A percentile compares a stretch with the other conserved stretches of the same genome.
These are phyloP conservation scores for Jimgerdemannia lactiflua DNA, from an alignment of 192 early-diverging fungal genomes.

Conservation along the genomic window DNA sequence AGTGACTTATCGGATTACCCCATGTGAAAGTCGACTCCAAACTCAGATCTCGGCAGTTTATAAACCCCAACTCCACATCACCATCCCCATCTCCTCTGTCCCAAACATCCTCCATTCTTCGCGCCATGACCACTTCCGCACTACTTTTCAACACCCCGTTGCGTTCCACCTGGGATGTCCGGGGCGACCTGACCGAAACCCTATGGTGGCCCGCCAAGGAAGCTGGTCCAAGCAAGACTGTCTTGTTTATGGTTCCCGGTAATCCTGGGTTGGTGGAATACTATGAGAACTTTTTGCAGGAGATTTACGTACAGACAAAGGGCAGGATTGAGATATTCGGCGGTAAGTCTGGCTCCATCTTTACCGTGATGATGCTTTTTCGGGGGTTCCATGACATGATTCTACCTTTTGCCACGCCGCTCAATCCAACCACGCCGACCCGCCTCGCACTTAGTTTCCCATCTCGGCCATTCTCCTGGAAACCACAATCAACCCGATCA, in stretches of 20 bases:
- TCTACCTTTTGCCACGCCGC: background rate
- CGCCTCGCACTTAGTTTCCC: constrained; percentile 38
- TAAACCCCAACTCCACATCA: too few species aligned
- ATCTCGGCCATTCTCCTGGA: constrained; percentile 56
- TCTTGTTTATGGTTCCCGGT: constrained; percentile 61
- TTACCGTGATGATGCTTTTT: background rate
- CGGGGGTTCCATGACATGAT: background rate
- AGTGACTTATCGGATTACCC: background rate
- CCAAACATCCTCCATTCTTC: background rate
- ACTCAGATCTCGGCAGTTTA: background rate
- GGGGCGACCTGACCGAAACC: constrained; percentile 23
- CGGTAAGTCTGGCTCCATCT: constrained; percentile 26
- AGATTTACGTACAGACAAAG: constrained; percentile 44
- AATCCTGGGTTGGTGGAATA: constrained; percentile 84
- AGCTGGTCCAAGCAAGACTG: constrained; percentile 4
- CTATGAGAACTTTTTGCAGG: constrained; percentile 70
- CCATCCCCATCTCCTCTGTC: background rate
- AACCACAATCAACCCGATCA: constrained; percentile 19
- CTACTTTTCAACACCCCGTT: background rate
- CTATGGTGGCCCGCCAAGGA: constrained; percentile 22
- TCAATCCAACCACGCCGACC: background rate
- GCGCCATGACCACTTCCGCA: background rate
- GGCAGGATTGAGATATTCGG: constrained; percentile 60
- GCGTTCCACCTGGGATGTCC: constrained; percentile 5
- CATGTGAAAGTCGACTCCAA: background rate